These are phyloP conservation scores for Termitomyces sp. DNA, from an alignment of 768 basidiomycete genomes.

Conservation along the genomic window DNA sequence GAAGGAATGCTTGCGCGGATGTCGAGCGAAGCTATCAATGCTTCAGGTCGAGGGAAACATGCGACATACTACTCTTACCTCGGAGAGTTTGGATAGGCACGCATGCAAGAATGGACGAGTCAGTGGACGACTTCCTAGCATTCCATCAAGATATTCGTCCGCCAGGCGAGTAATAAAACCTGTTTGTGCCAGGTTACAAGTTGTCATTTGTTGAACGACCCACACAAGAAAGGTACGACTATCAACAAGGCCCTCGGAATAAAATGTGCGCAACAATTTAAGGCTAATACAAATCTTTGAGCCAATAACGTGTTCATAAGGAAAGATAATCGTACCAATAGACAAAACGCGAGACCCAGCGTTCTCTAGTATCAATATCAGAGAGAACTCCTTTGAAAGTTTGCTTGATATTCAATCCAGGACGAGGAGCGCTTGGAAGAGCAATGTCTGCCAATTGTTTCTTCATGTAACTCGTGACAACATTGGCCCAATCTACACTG, in stretches of 20 bases:
- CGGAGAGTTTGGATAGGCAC: conserved; percentile 60
- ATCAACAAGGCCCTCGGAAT: conserved; percentile 78
- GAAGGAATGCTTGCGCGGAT: conserved; percentile 53
- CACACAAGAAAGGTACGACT: conserved; percentile 73
- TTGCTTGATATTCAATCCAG: conserved; percentile 77
- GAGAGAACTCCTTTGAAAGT: conserved; percentile 80
- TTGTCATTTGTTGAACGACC: conserved; percentile 75
- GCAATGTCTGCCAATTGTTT: conserved; percentile 79
- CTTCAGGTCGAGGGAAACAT: neutral
- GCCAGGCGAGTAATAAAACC: conserved; percentile 73
- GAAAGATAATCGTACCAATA: conserved; percentile 54
- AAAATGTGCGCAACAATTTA: conserved; percentile 70
- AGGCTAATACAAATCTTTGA: conserved; percentile 41
- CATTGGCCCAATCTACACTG: conserved; percentile 81
- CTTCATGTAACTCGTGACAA: conserved; percentile 78
- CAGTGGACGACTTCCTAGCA: conserved; percentile 64
- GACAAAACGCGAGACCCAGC: conserved; percentile 75
- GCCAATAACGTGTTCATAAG: neutral
- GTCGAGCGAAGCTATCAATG: conserved; percentile 48
- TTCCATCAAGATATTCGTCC: conserved; percentile 76
- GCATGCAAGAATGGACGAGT: conserved; percentile 70
- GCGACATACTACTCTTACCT: conserved; percentile 38
- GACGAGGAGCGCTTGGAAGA: conserved; percentile 74
- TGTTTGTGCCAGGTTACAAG: conserved; percentile 78
- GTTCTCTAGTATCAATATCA: conserved; percentile 65